phyloP scores from a whole-genome alignment of 23 red algal species.

The Gracilariopsis chorda region DNA sequence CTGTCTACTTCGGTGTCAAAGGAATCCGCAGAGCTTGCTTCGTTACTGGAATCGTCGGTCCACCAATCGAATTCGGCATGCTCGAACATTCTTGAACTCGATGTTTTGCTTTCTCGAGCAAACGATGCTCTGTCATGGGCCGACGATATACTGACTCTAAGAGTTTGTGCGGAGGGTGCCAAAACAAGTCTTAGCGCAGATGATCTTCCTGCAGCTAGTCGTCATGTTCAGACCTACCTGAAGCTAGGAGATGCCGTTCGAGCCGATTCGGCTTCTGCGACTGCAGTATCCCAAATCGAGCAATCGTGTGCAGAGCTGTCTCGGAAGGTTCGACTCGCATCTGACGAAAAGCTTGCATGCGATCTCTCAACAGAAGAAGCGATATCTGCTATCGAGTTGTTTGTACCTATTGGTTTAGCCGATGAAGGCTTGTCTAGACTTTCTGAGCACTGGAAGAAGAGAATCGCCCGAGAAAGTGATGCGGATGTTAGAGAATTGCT shows the following conservation, averaged over 20 bases:
- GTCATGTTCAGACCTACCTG: slow-evolving; percentile 41
- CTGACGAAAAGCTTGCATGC: slow-evolving; percentile 15
- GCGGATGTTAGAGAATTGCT: slow-evolving; percentile 55
- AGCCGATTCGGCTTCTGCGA: slow-evolving; percentile 28
- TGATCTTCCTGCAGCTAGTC: slow-evolving; percentile 48
- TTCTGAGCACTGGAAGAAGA: slow-evolving; percentile 7
- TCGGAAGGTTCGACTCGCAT: slow-evolving; percentile 33
- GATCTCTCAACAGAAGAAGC: slow-evolving; percentile 26
- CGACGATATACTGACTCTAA: slow-evolving; percentile 64
- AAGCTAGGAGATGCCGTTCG: slow-evolving; percentile 40
- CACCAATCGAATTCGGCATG: slow-evolving; percentile 35
- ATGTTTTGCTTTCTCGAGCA: background rate
- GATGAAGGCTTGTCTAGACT: slow-evolving; percentile 53
- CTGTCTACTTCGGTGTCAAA: slow-evolving; percentile 25
- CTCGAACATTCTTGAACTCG: slow-evolving; percentile 42
- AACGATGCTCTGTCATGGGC: slow-evolving; percentile 56
- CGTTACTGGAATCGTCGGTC: slow-evolving; percentile 34
- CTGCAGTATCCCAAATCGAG: slow-evolving; percentile 55
- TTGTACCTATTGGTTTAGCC: slow-evolving; percentile 64
- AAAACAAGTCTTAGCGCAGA: slow-evolving; percentile 40
- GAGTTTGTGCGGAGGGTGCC: slow-evolving; percentile 68
- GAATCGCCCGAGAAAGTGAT: slow-evolving; percentile 17
- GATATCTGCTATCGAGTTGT: slow-evolving; percentile 36
- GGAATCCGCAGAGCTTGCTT: slow-evolving; percentile 34
- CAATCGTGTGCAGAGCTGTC: slow-evolving; percentile 34